Percentiles rank a stretch among this genome's conserved stretches.
Evolutionary conservation across 1,139 yeast genomes (phyloP).

Genomic region (Yamadazyma mexicana): DNA sequence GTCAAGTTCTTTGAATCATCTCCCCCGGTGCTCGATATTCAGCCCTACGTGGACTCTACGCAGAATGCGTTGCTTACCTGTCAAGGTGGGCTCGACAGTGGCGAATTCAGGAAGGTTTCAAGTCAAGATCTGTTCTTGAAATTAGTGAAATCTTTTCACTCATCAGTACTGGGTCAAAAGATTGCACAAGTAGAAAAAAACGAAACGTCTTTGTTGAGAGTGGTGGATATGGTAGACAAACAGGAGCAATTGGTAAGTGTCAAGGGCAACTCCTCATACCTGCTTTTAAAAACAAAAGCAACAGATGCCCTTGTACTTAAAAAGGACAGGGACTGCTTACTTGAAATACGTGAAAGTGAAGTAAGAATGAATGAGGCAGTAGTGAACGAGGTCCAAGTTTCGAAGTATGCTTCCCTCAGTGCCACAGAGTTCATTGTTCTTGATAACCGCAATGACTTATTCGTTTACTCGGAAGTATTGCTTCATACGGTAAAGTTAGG

Average conservation of each 20-base stretch:
- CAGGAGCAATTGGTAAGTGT: slow-evolving; percentile 1
- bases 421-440: slow-evolving; percentile 9
- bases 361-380: slow-evolving; percentile 6
- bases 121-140: slow-evolving; percentile 6
- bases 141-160: slow-evolving; percentile 5
- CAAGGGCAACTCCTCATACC: not conserved
- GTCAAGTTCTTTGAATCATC: slow-evolving; percentile 24
- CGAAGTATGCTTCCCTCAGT: slow-evolving; percentile 4
- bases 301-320: not conserved
- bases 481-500: slow-evolving; percentile 7
- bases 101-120: slow-evolving; percentile 28
- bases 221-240: slow-evolving; percentile 2
- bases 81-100: slow-evolving; percentile 42
- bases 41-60: slow-evolving; percentile 8
- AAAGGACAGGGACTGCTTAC: not conserved
- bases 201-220: slow-evolving; percentile 1
- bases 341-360: slow-evolving; percentile 3
- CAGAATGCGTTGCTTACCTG: slow-evolving; percentile 24
- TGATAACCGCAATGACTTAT: slow-evolving; percentile 7
- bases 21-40: slow-evolving; percentile 39
- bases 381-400: slow-evolving; percentile 4
- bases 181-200: slow-evolving; percentile 4
- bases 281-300: not conserved
- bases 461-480: slow-evolving; percentile 7
- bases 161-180: slow-evolving; percentile 1